Evolutionary conservation across 1,284 basidiomycete species (phyloP), one percentile per base, ranked within the genome.

Genomic region (Erythrobasidium hasegawianum): DNA sequence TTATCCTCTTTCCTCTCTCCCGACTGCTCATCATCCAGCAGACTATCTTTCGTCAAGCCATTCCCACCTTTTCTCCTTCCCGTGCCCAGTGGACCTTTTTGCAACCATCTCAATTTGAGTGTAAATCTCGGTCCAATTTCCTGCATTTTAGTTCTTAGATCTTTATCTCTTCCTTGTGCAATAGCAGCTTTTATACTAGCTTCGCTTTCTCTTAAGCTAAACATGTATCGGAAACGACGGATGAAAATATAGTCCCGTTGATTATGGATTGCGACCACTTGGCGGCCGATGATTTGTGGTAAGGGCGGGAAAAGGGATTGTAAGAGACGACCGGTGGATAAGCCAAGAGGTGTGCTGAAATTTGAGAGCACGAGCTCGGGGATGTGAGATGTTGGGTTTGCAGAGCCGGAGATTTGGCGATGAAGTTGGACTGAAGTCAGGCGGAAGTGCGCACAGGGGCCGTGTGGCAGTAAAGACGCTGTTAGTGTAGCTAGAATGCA

Each of bases 81-180:
- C 61, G 71, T 68, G 2, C 70, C 73, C 33, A 75, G 54, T 9
- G 71, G 65, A 16, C 92, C 91, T 73, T 90, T 90, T 75, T 89
- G 87, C 69, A 99, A 78, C 81, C 87, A 95, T 38, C 88, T 81
- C 65, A 99, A 79, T 79, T 98, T 98, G 18, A 98, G 81, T 0
- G 96, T 98, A 76, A 99, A 97, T 27, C 95, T 85, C 3, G 96
- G 96, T 0, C 96, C 96, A 69, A 98, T 99, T 78, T 99, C 96
- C 78, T 99, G 96, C 57, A 99, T 80, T 16, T 88, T 86, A 10
- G 97, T 93, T 75, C 91, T 94, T 54, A 77, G 69, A 29, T 74
- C 73, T 43, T 73, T 71, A 55, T 73, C 72, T 41, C 58, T 39
- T 22, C 67, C 69, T 16, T 69, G 58, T 38, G 70, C 70, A 29